Percentiles rank a stretch among this genome's conserved stretches.
These are phyloP conservation scores for Saccharomycopsis babjevae DNA, from an alignment of 805 yeast species.

Conservation along the genomic window DNA sequence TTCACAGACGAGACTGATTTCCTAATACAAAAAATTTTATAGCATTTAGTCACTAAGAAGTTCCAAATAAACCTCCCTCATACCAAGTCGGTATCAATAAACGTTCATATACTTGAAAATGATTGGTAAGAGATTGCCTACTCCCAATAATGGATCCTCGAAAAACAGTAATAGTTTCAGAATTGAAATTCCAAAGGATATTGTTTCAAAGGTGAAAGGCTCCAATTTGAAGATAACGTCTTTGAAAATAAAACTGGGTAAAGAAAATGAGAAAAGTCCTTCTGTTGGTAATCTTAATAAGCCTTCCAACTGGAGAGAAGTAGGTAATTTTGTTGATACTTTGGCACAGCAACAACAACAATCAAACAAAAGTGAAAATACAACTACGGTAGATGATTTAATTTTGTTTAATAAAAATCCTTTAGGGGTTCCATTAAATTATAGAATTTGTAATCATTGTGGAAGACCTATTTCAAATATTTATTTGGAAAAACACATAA, in stretches of 20 bases:
- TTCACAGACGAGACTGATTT: no score
- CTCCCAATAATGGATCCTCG: slow-evolving; percentile 1
- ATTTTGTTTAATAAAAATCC: slow-evolving; percentile 25
- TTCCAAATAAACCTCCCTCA: no score
- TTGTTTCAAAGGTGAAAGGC: neutral
- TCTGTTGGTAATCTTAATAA: neutral
- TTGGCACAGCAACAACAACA: slow-evolving; percentile 8
- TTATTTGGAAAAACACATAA: slow-evolving; percentile 31
- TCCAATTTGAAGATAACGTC: slow-evolving; percentile 4
- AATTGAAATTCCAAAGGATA: slow-evolving; percentile 8
- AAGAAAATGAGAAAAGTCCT: slow-evolving; percentile 2
- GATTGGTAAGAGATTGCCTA: slow-evolving; percentile 14
- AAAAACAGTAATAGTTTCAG: neutral
- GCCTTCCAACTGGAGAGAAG: slow-evolving; percentile 24
- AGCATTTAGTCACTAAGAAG: no score
- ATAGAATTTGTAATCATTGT: slow-evolving; percentile 39
- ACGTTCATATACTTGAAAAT: neutral
- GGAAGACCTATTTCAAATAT: slow-evolving; percentile 34
- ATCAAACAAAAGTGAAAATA: neutral
- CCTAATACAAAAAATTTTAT: no score
- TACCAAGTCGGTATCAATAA: neutral
- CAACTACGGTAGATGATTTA: slow-evolving; percentile 3
- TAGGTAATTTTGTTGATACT: slow-evolving; percentile 25
- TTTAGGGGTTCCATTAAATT: slow-evolving; percentile 30
- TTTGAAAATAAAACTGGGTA: slow-evolving; percentile 5